Evolutionary conservation across 1,284 basidiomycete genomes (phyloP), one percentile per base, ranked within the genome.

Genomic region (Cutaneotrichosporon cutaneum): DNA sequence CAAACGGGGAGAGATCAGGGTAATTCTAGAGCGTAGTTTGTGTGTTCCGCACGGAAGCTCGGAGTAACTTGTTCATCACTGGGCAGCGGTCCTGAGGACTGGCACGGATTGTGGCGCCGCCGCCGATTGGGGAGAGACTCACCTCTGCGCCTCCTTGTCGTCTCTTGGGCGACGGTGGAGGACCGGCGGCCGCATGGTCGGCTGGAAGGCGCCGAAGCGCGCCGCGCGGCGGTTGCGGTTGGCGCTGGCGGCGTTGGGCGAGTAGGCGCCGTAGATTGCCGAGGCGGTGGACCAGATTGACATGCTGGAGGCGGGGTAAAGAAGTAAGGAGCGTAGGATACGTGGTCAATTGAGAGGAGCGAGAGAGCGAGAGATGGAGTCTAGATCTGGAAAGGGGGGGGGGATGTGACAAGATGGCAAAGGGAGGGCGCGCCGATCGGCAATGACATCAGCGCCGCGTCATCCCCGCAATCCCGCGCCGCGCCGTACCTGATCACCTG

Each of bases 131-230:
- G 32, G 48, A 50, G 58, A 59, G 7, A 76, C 77, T 74, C 65
- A 77, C 77, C 59, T 58, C 62, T 80, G 78, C 9, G 78, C 78
- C 52, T 80, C 76, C 7, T 60, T 59, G 58, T 80, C 76, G 30
- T 69, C 77, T 16, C 61, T 42, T 7, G 78, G 78, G 3, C 68
- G 55, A 5, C 63, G 58, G 3, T 75, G 54, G 51, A 70, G 67
- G 44, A 70, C 66, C 18, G 75, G 72, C 11, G 76, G 72, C 7
- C 30, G 53, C 58, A 77, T 76, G 5, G 69, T 72, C 11, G 77
- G 72, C 59, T 71, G 67, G 60, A 80, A 80, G 1, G 75, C 75
- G 9, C 78, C 77, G 58, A 77, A 80, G 21, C 72, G 66, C 22
- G 22, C 52, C 5, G 33, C n/a, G 51, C 51, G 52, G 22, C 35